These are phyloP conservation scores for Catenaria anguillulae DNA, from an alignment of 371 early-diverging fungal species.

Conservation along the genomic window DNA sequence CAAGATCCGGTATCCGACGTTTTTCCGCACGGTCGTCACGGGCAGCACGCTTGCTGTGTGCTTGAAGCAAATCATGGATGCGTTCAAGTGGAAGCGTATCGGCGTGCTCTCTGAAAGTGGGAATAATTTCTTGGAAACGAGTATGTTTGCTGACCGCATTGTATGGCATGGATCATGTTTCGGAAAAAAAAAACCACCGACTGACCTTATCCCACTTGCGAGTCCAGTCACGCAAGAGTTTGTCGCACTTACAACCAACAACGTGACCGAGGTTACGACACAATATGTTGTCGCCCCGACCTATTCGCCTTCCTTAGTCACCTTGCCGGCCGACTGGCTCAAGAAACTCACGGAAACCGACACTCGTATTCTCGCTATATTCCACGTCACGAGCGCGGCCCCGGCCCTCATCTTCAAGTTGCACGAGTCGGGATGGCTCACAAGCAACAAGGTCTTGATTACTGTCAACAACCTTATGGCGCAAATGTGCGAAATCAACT, in stretches of 20 bases:
- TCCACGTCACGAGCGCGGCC: neutral
- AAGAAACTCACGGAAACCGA: neutral
- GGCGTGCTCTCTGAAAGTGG: neutral
- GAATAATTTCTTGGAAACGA: neutral
- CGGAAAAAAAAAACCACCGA: neutral
- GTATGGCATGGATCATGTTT: neutral
- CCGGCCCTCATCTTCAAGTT: neutral
- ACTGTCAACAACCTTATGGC: neutral
- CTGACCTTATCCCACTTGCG: neutral
- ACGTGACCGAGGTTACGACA: neutral
- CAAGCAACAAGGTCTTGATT: neutral
- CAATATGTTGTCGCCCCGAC: neutral
- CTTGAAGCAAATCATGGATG: neutral
- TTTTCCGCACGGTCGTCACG: slow-evolving; percentile 2
- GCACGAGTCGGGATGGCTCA: neutral
- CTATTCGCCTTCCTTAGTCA: no score
- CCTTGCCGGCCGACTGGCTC: no score
- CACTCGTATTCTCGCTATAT: neutral
- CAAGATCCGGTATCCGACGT: neutral
- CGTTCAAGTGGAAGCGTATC: neutral
- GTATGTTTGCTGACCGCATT: neutral
- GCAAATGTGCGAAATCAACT: neutral
- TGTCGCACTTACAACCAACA: neutral
- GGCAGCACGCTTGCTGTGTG: neutral
- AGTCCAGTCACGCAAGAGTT: neutral